These are phyloP conservation scores for Cryphonectria radicalis DNA, from an alignment of 2,329 filamentous ascomycete species.

Conservation along the genomic window DNA sequence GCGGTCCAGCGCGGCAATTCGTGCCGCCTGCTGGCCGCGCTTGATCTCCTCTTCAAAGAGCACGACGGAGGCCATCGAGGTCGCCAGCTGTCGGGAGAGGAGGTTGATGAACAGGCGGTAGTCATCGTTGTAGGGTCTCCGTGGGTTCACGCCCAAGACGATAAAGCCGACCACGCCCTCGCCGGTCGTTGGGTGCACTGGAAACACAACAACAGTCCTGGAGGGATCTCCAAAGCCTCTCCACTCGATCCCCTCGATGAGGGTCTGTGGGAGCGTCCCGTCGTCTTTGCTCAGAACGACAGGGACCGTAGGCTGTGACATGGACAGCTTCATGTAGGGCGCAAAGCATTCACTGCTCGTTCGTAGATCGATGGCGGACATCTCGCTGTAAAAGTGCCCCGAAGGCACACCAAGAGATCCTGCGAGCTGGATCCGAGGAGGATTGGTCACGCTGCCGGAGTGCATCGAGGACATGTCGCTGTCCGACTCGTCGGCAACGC, in stretches of 20 bases:
- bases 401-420: constrained; percentile 70
- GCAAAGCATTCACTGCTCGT: constrained; percentile 74
- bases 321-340: constrained; percentile 75
- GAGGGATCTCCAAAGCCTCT: constrained; percentile 74
- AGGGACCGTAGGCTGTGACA: constrained; percentile 66
- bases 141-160: constrained; percentile 77
- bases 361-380: constrained; percentile 68
- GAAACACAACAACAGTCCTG: constrained; percentile 73
- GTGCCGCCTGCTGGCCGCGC: constrained; percentile 73
- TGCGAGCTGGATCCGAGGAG: constrained; percentile 71
- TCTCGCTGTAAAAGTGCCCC: constrained; percentile 62
- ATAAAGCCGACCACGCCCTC: constrained; percentile 78
- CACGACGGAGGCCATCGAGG: constrained; percentile 79
- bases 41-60: constrained; percentile 83
- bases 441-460: constrained; percentile 65
- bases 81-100: constrained; percentile 75
- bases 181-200: constrained; percentile 75
- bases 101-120: constrained; percentile 79
- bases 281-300: constrained; percentile 70
- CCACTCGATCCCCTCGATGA: constrained; percentile 71
- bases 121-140: constrained; percentile 78
- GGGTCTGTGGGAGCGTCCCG: constrained; percentile 64
- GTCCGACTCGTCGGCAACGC: constrained; percentile 70
- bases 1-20: constrained; percentile 74
- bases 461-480: constrained; percentile 74